Conservation (phyloP, 768 basidiomycete species). For the Rhodotorula diobovata region DNA sequence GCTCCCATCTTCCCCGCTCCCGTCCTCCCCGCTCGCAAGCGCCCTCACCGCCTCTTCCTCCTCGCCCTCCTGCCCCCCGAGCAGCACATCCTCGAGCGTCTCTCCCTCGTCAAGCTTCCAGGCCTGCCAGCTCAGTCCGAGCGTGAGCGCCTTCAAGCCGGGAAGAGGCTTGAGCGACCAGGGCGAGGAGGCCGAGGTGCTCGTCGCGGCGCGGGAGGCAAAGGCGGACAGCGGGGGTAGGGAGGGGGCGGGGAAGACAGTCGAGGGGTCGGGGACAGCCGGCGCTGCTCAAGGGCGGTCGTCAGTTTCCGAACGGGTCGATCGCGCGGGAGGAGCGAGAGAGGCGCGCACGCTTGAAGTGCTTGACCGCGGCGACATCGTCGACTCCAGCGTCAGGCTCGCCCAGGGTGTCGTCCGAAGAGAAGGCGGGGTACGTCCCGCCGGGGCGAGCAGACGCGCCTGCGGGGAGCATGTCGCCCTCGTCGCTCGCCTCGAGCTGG, state of each 20-base stretch:
- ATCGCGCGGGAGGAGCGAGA: neutral
- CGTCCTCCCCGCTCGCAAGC: too few species aligned
- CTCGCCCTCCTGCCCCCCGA: neutral
- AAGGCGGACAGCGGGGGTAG: neutral
- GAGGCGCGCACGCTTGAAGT: neutral
- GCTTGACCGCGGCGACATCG: neutral
- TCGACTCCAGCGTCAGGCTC: neutral
- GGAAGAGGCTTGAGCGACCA: neutral
- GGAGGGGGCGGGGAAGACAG: neutral
- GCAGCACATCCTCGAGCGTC: neutral
- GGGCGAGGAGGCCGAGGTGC: neutral
- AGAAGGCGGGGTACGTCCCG: neutral
- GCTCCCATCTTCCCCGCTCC: neutral
- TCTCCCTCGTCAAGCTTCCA: neutral
- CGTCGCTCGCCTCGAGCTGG: neutral
- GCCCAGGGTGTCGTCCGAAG: neutral
- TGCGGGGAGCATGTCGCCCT: neutral
- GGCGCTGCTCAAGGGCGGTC: neutral
- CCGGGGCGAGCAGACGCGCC: neutral
- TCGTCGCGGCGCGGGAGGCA: too few species aligned
- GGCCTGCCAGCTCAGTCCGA: constrained; percentile 1
- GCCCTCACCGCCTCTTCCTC: neutral
- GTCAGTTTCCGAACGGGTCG: neutral
- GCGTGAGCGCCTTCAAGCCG: neutral
- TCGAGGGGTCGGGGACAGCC: neutral